Base-by-base conservation (phyloP, 495 filamentous ascomycete species). In the Daldinia grandis region DNA sequence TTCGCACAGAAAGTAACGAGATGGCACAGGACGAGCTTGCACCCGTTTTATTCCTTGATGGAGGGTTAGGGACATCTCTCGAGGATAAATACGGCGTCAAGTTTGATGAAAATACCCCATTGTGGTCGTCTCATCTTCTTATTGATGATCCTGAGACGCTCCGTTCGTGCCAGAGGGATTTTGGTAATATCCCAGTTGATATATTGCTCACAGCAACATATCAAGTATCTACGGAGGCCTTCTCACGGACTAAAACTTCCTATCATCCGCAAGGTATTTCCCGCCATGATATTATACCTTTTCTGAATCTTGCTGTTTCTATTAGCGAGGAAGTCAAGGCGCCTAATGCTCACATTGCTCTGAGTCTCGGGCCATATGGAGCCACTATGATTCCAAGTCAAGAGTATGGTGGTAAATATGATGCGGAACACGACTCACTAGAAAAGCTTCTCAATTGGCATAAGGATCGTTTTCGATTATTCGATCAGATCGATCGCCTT, bases 101-200 rank as follows among this genome's bases (percentile, higher is more conserved):
- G 38, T 89, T 89, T 75, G 67, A 76, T 42, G 75, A 80, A 37
- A 57, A 69, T n/a, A 88, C 81, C 0, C 89, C 89, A 0, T 81
- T 91, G 28, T 92, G 89, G 89, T 88, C 89, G 4, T 87, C 87
- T 0, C 85, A 91, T 66, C 80, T 90, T 19, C 82, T 92, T 10
- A 63, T 90, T 58, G 75, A 78, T 47, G 76, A 79, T 58, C 83
- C 82, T 8, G 59, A 76, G 14, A 88, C 82, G 1, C 81, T 91
- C 1, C 73, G 77, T 47, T 74, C 72, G 7, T 86, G 82, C 67
- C 89, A 92, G 64, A 74, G 60, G 27, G 81, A 83, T 58, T 92
- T 91, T 65, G 80, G 74, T 15, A 19, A 33, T 0, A 82, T 85
- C 25, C 87, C 87, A 31, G 84, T 84, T 10, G 87, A 91, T 71